These are phyloP conservation scores for Hypomontagnella monticulosa DNA, from an alignment of 495 filamentous ascomycete species.

Conservation along the genomic window DNA sequence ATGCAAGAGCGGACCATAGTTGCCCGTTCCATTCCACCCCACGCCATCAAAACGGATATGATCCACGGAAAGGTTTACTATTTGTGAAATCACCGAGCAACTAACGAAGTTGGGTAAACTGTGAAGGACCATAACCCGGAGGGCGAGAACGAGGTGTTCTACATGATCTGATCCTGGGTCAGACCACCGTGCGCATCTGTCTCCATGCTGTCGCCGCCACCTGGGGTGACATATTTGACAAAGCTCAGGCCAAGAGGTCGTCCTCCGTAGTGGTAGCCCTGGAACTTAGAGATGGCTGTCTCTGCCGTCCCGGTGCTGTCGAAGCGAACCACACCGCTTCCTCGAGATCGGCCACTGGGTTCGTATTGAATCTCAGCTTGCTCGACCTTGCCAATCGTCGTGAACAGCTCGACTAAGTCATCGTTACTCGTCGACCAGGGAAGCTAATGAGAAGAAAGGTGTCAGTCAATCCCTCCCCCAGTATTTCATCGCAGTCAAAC, in stretches of 20 bases:
- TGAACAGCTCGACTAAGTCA: conserved; percentile 94
- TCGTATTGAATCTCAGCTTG: conserved; percentile 99
- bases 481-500: not conserved
- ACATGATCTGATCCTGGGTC: conserved; percentile 99
- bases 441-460: conserved; percentile 64
- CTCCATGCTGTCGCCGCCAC: conserved; percentile 80
- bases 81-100: conserved; percentile 4
- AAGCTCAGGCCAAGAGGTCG: conserved; percentile 91
- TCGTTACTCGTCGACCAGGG: conserved; percentile 99
- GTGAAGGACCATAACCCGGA: not conserved
- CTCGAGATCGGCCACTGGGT: conserved; percentile 91
- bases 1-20: conserved; percentile 28
- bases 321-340: conserved; percentile 95
- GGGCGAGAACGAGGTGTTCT: conserved; percentile 10
- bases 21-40: conserved; percentile 29
- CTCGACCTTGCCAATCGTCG: conserved; percentile 96
- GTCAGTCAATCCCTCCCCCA: conserved; percentile 35
- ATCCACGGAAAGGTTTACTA: conserved; percentile 10
- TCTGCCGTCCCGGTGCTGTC: conserved; percentile 84
- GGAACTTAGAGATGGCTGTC: conserved; percentile 95
- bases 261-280: conserved; percentile 96
- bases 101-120: conserved; percentile 1
- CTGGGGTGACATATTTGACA: conserved; percentile 84
- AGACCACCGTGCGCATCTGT: conserved; percentile 77
- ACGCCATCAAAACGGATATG: conserved; percentile 11